A percentile compares a stretch with the other conserved stretches of the same genome.
These are phyloP conservation scores for Austroboletus eburneus DNA, from an alignment of 768 basidiomycete species.

Conservation along the genomic window DNA sequence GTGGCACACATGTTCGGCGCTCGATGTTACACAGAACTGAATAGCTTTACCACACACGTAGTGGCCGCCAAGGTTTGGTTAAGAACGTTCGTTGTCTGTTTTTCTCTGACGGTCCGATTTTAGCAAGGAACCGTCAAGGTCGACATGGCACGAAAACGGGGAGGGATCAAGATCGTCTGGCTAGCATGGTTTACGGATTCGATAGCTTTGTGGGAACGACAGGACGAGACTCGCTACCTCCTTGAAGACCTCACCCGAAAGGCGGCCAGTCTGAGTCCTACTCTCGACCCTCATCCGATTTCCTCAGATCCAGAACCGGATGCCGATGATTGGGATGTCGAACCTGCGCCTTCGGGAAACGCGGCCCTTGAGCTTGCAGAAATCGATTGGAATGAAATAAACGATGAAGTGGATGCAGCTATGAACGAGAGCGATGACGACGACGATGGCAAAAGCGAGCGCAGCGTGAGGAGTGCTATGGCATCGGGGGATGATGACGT, in stretches of 20 bases:
- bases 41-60: conserved; percentile 73
- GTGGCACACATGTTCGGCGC: conserved; percentile 89
- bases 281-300: conserved; percentile 46
- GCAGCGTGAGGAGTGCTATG: conserved; percentile 40
- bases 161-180: conserved; percentile 82
- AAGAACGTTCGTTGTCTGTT: conserved; percentile 2
- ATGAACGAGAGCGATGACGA: conserved; percentile 75
- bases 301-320: conserved; percentile 68
- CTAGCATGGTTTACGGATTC: conserved; percentile 87
- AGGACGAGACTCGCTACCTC: conserved; percentile 75
- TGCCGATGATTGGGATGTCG: conserved; percentile 64
- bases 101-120: conserved; percentile 1
- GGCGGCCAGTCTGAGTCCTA: conserved; percentile 39
- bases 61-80: conserved; percentile 77
- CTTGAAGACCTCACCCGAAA: conserved; percentile 54
- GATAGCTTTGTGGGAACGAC: conserved; percentile 79
- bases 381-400: conserved; percentile 80
- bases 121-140: conserved; percentile 93
- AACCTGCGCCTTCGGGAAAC: conserved; percentile 31
- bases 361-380: conserved; percentile 47
- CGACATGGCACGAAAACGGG: conserved; percentile 71
- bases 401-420: conserved; percentile 83
- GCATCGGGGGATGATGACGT: conserved; percentile 46
- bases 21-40: conserved; percentile 66
- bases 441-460: conserved; percentile 35